Base-by-base conservation (phyloP, 139 green algal species). In the Helicosporidium sp. region DNA sequence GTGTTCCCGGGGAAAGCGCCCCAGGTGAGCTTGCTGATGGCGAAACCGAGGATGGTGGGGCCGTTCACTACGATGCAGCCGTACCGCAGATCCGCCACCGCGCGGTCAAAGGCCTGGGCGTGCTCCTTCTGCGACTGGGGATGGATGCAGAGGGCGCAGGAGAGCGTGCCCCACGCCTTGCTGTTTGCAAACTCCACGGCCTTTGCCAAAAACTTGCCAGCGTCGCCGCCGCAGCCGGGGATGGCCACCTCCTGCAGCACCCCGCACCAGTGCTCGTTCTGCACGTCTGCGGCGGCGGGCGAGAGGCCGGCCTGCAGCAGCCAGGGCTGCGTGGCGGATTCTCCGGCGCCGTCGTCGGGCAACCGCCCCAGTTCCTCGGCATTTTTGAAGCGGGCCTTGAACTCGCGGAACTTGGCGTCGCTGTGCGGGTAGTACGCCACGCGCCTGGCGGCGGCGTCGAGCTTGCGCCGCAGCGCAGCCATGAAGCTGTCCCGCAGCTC, bases 181-280 rank as follows among this genome's bases (percentile, higher is more conserved):
- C 83, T 52, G 60, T 91, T 91, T 29, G 57, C 68, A 56, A 77
- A 80, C 6, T 54, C 22, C 2, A 62, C 59, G 3, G 76, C 74
- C 5, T 40, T 45, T 0, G 23, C 19, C 48, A 87, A 45, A 66
- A 84, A 91, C 7, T 33, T 15, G 3, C 37, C 52, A 0, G 69
- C 28, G 43, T 74, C 54, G 27, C 36, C 51, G 23, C 46, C 53
- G 16, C 48, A 58, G 43, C 47, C 63, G 8, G 67, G 36, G 23
- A 87, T 36, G 2, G 55, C 47, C 27, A 87, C 71, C 60, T 87
- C 76, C 61, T 89, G 79, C 48, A 90, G 51, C 25, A 80, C 68
- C 0, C 67, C 71, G 26, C 76, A 76, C 80, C 77, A 92, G 51
- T 76, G 82, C 54, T 92, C 79, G 5, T 52, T 16, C 22, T 65